Evolutionary conservation across 2,329 filamentous ascomycete genomes (phyloP).

Genomic region (Arachnopeziza araneosa): DNA sequence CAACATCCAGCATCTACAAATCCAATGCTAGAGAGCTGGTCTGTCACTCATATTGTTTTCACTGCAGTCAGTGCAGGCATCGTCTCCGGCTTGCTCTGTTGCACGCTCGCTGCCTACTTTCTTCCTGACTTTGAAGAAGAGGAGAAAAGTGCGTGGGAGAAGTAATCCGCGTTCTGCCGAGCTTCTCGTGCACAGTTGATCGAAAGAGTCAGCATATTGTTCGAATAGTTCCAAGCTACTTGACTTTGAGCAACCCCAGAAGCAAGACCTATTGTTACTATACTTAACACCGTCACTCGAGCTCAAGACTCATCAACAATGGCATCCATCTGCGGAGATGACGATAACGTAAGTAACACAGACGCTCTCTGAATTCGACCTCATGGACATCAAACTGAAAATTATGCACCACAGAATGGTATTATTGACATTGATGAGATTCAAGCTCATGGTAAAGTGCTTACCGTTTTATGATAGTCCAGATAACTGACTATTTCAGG

Average conservation of each 20-base stretch:
- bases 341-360: background rate
- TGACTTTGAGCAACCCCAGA: too few relatives aligned
- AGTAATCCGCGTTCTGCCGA: background rate
- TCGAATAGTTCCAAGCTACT: too few relatives aligned
- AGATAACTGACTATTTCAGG: conserved; percentile 34
- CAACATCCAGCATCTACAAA: background rate
- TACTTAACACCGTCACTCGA: background rate
- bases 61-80: background rate
- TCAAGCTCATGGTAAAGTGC: conserved; percentile 51
- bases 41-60: background rate
- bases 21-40: background rate
- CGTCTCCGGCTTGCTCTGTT: background rate
- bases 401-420: conserved; percentile 13
- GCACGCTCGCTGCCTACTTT: background rate
- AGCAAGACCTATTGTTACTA: too few relatives aligned
- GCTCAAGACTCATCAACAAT: background rate
- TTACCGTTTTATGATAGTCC: background rate
- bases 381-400: background rate
- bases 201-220: background rate
- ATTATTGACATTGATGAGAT: conserved; percentile 64
- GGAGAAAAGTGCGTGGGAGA: background rate
- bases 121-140: background rate
- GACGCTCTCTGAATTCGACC: background rate
- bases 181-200: background rate
- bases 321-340: background rate